phyloP scores from a whole-genome alignment of 345 rosid species.

The Lepidium africanum region DNA sequence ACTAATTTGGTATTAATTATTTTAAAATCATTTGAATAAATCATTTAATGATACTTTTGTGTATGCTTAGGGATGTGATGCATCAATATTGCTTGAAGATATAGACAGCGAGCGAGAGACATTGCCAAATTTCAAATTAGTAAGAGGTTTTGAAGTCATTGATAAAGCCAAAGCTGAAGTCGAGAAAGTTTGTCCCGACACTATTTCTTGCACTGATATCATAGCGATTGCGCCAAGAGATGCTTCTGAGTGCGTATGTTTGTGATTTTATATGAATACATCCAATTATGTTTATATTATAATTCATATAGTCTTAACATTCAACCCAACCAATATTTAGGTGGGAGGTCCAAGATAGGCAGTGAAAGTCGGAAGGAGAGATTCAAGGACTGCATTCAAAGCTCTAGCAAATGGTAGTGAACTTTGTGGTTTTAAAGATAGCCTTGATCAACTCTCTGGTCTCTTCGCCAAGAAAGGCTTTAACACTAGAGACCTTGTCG shows the following conservation, averaged over 20 bases:
- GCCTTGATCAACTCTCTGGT: constrained; percentile 4
- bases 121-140: constrained; percentile 10
- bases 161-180: constrained; percentile 33
- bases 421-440: constrained; percentile 8
- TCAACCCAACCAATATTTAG: background rate
- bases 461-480: constrained; percentile 27
- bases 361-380: constrained; percentile 38
- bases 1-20: too few relatives aligned
- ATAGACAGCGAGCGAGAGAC: constrained; percentile 16
- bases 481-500: constrained; percentile 28
- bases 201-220: constrained; percentile 39
- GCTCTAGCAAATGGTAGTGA: constrained; percentile 13
- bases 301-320: too few relatives aligned
- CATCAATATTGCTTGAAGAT: constrained; percentile 30
- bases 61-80: constrained; percentile 39
- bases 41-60: background rate
- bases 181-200: constrained; percentile 32
- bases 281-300: too few relatives aligned
- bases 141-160: constrained; percentile 32
- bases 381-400: constrained; percentile 23
- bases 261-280: background rate
- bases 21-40: background rate
- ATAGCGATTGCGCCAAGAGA: constrained; percentile 36
- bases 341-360: constrained; percentile 47
- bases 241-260: constrained; percentile 35